phyloP scores from a whole-genome alignment of 2,329 filamentous ascomycete genomes.

The Colletotrichum eremochloae region DNA sequence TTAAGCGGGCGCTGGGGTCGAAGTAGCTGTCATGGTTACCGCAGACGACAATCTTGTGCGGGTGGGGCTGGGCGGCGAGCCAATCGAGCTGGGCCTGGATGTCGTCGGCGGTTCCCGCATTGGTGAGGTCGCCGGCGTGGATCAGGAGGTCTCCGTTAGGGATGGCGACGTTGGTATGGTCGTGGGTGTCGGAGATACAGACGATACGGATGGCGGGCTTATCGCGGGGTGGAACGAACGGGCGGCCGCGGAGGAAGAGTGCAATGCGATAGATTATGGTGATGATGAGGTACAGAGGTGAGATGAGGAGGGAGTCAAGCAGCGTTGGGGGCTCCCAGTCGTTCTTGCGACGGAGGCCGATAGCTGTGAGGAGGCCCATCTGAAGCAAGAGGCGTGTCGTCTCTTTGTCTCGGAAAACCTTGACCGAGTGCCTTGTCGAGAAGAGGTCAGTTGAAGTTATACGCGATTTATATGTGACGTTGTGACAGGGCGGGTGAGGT shows the following conservation, averaged over 20 bases:
- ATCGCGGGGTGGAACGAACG: slow-evolving; percentile 69
- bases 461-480: slow-evolving; percentile 20
- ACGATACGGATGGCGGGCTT: slow-evolving; percentile 78
- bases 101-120: slow-evolving; percentile 77
- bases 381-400: slow-evolving; percentile 10
- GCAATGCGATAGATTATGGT: slow-evolving; percentile 74
- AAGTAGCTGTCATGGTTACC: slow-evolving; percentile 94
- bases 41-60: slow-evolving; percentile 83
- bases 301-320: slow-evolving; percentile 74
- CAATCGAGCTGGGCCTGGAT: slow-evolving; percentile 90
- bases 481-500: slow-evolving; percentile 14
- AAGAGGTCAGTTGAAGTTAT: slow-evolving; percentile 13
- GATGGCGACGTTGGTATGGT: slow-evolving; percentile 68
- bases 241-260: slow-evolving; percentile 75
- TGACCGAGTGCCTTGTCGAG: slow-evolving; percentile 4
- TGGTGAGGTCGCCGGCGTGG: slow-evolving; percentile 88
- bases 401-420: neutral
- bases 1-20: slow-evolving; percentile 73
- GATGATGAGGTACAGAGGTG: slow-evolving; percentile 75
- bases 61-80: slow-evolving; percentile 80
- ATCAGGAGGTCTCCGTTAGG: slow-evolving; percentile 88
- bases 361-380: slow-evolving; percentile 60
- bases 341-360: slow-evolving; percentile 63
- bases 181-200: slow-evolving; percentile 92
- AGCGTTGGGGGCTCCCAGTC: slow-evolving; percentile 65